Base-by-base conservation (phyloP, 768 basidiomycete genomes). In the Chalciporus sphaerocephalus region DNA sequence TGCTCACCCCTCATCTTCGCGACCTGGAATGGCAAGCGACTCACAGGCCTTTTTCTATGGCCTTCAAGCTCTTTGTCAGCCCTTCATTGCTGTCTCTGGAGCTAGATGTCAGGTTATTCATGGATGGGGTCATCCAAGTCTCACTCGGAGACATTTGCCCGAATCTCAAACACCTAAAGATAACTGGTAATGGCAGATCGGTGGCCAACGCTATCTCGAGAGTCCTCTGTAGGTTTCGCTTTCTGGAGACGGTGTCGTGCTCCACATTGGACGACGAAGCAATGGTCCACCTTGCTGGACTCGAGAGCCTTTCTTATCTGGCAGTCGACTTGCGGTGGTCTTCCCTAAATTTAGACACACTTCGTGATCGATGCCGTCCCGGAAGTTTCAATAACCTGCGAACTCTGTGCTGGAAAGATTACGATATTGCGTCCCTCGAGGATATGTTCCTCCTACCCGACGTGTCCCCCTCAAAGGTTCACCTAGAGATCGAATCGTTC, bases 241-340 rank as follows among this genome's bases (percentile, higher is more conserved):
- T 8, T 30, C 18, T 59, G 34, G 40, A 57, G 36, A 48, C 42
- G 8, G 44, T 50, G n/a, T 23, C 48, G 15, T 59, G 58, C 33
- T 46, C 52, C 20, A 52, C 58, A 2, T 17, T 60, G 21, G 56
- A 60, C 11, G 39, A 59, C 11, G 54, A 61, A 11, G 59, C 59
- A 2, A 44, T 60, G 33, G 6, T 51, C 13, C 56, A 60, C 33
- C 53, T 60, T 23, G 56, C 59, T 25, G 48, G 40, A 24, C 59
- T 61, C 38, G 28, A 43, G 20, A 35, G 18, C 27, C 59, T 61
- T 46, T 48, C 57, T 30, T 41, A 38, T 42, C 20, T 61, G 38
- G 42, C 46, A 5, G 8, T 60, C 15, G 58, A 59, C 25, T 52
- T 60, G 45, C 58, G 58, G 12, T 60, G 58, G 58, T 59, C 58